These are phyloP conservation scores for Suhomyces panamericanus DNA, from an alignment of 1,139 yeast species.

Conservation along the genomic window DNA sequence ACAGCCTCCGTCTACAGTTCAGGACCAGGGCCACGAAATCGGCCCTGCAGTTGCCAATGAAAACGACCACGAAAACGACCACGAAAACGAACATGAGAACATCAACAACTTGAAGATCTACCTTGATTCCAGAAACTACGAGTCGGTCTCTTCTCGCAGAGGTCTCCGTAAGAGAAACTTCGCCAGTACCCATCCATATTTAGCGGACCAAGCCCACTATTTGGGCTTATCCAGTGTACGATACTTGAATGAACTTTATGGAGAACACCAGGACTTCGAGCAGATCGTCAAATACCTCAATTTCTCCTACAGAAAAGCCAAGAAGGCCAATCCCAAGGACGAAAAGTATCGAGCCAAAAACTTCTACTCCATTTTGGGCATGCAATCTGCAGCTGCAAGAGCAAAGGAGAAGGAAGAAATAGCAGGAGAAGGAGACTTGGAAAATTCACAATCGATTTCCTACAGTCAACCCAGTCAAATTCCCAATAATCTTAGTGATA, in stretches of 20 bases:
- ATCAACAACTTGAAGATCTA: slow-evolving; percentile 17
- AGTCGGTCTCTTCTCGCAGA: slow-evolving; percentile 22
- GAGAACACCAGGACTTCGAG: slow-evolving; percentile 35
- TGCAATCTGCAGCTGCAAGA: slow-evolving; percentile 18
- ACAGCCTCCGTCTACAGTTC: background rate
- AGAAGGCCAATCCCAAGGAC: slow-evolving; percentile 38
- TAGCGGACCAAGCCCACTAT: slow-evolving; percentile 51
- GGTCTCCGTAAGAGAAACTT: slow-evolving; percentile 47
- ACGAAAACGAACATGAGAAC: slow-evolving; percentile 14
- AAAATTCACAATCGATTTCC: slow-evolving; percentile 4
- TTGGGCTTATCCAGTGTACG: slow-evolving; percentile 40
- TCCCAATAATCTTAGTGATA: slow-evolving; percentile 3
- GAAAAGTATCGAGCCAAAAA: slow-evolving; percentile 41
- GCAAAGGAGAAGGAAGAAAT: slow-evolving; percentile 13
- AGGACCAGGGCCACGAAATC: slow-evolving; percentile 1
- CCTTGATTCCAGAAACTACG: slow-evolving; percentile 18
- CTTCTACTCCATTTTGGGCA: slow-evolving; percentile 41
- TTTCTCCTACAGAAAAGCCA: slow-evolving; percentile 34
- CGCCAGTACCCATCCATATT: slow-evolving; percentile 49
- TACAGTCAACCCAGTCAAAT: slow-evolving; percentile 5
- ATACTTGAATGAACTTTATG: slow-evolving; percentile 40
- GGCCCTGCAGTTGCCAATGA: background rate
- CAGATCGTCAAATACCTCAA: slow-evolving; percentile 39
- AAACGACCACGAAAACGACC: background rate
- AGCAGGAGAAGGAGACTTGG: slow-evolving; percentile 1